phyloP scores from a whole-genome alignment of 2,329 filamentous ascomycete genomes.

The Colletotrichum eleusines region DNA sequence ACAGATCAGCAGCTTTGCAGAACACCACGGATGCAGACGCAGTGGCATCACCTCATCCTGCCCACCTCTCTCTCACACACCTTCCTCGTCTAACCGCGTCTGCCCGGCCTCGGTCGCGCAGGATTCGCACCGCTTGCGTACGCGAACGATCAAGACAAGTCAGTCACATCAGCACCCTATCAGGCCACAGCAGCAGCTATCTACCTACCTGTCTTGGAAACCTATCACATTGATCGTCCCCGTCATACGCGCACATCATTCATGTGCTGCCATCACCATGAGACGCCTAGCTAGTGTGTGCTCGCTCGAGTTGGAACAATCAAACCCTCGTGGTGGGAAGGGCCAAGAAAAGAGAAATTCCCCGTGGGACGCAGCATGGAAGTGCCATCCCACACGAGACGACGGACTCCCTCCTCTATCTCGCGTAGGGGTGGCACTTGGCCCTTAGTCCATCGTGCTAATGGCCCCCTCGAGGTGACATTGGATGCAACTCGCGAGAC shows the following conservation, averaged over 20 bases:
- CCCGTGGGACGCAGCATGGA: conserved; percentile 13
- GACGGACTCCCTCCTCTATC: background rate
- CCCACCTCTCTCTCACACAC: background rate
- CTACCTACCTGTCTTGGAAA: background rate
- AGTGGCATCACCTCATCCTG: conserved; percentile 6
- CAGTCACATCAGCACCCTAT: no score
- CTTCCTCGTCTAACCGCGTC: background rate
- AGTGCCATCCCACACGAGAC: conserved; percentile 3
- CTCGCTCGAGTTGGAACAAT: background rate
- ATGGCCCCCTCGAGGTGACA: conserved; percentile 15
- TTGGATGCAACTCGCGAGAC: conserved; percentile 29
- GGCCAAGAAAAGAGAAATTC: background rate
- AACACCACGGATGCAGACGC: background rate
- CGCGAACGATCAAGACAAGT: no score
- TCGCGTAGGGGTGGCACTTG: conserved; percentile 9
- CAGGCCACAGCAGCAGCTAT: background rate
- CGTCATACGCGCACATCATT: conserved; percentile 37
- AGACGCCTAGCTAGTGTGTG: background rate
- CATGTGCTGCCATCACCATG: conserved; percentile 26
- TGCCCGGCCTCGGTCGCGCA: background rate
- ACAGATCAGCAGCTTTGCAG: background rate
- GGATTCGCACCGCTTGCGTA: no score
- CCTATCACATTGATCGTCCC: conserved; percentile 25
- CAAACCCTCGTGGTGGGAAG: background rate
- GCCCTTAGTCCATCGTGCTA: conserved; percentile 7